These are phyloP conservation scores for Graphiopsis chlorocephala DNA, from an alignment of 2,329 filamentous ascomycete species.

Conservation along the genomic window DNA sequence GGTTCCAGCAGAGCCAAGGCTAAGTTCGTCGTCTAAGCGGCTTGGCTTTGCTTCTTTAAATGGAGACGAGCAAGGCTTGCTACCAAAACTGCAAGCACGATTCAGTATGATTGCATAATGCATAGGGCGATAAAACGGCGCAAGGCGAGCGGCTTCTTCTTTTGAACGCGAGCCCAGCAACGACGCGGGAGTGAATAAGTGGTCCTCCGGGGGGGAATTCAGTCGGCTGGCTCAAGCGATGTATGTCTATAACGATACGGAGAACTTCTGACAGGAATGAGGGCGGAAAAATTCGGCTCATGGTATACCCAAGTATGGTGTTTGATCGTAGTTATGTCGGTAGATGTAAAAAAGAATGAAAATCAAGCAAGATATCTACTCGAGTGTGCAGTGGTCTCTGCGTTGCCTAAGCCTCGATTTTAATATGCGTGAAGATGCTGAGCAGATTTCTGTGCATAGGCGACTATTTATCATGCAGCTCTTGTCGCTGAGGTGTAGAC, in stretches of 20 bases:
- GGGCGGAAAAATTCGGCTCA: constrained; percentile 3
- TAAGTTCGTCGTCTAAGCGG: constrained; percentile 74
- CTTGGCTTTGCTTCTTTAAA: not conserved
- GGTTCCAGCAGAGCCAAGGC: constrained; percentile 95
- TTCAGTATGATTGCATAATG: constrained; percentile 12
- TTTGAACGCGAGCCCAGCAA: constrained; percentile 8
- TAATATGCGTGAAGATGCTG: not conserved
- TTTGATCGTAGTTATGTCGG: constrained; percentile 8
- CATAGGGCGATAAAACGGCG: constrained; percentile 14
- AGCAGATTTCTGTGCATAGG: not conserved
- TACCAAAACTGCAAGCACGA: not conserved
- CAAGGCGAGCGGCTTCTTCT: constrained; percentile 9
- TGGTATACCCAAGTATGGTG: constrained; percentile 16
- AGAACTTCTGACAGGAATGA: constrained; percentile 2
- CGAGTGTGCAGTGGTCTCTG: not conserved
- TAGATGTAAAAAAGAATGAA: not conserved
- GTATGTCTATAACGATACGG: constrained; percentile 13
- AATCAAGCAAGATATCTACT: not conserved
- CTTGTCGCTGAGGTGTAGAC: not conserved
- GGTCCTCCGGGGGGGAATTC: constrained; percentile 16
- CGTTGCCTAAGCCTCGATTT: not conserved
- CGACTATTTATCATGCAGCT: not conserved
- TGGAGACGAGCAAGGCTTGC: not conserved
- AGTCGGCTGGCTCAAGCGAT: constrained; percentile 6
- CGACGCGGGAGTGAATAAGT: constrained; percentile 18